Evolutionary conservation across 345 rosid species (phyloP), one percentile per base, ranked within the genome.

Genomic region (Camelina sativa): DNA sequence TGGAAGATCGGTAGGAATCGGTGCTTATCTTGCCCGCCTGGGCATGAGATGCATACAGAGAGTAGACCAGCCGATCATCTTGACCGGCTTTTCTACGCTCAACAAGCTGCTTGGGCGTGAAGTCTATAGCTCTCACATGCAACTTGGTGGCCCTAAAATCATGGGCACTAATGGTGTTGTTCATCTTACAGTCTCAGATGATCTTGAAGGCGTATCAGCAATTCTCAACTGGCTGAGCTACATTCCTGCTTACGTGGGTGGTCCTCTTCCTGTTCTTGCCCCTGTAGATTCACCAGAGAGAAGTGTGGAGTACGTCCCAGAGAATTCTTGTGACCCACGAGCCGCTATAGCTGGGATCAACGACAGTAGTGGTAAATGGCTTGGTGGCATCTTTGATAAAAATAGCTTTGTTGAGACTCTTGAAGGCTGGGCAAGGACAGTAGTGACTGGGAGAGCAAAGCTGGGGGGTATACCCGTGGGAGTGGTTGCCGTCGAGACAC

Each of bases 1-100:
- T 34, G 95, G 98, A 32, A 83, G 97, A 79, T 88, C 98, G 13
- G 98, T 94, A 35, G 98, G 98, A 50, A 91, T 94, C 35, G 98
- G 98, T 73, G 98, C 98, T 73, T 94, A 94, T 80, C 97, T 94
- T 81, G 91, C 98, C 70, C 88, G 98, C 65, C 91, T 94, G 60
- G 98, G 98, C 46, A 94, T 94, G 96, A 84, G 98, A 63, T 94
- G 98, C 85, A 94, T 94, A 79, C 98, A 94, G 83, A 90, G 98
- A 80, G 86, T 94, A 52, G 98, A 94, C 79, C 98, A 94, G 81
- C 98, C 98, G 30, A 94, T 94, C 76, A 91, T 94, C 80, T 84
- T 94, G 76, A 91, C 98, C 4, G 98, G 98, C 56, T 94, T 94
- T 86, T 90, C 98, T 41, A 96, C 98, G 25, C 79, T 94, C 71